Evolutionary conservation across 495 filamentous ascomycete genomes (phyloP).

Genomic region (Barbatosphaeria neglecta): DNA sequence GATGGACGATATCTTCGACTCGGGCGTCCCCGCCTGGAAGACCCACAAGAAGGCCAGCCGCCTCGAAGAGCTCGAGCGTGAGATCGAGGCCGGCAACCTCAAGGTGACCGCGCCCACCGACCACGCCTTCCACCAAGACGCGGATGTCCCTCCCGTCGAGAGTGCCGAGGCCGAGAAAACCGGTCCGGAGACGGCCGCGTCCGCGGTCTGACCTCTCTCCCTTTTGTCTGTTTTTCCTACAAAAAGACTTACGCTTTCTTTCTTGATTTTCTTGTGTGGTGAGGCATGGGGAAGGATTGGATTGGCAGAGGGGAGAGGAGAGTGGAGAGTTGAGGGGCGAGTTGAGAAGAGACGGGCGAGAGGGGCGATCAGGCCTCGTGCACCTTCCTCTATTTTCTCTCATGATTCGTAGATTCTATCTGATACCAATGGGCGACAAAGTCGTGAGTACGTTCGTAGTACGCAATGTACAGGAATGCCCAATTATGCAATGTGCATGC

Average conservation of each 20-base stretch:
- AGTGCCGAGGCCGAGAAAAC: background rate
- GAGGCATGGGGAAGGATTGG: background rate
- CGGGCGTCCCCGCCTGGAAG: slow-evolving; percentile 39
- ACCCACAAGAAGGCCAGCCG: slow-evolving; percentile 25
- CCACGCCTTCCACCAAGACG: background rate
- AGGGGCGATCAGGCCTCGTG: no score
- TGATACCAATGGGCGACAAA: no score
- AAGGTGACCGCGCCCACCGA: slow-evolving; percentile 15
- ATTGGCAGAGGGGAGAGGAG: no score
- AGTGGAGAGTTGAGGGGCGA: no score
- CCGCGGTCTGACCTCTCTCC: background rate
- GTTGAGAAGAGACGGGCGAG: no score
- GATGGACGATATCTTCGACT: slow-evolving; percentile 48
- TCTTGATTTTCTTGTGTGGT: background rate
- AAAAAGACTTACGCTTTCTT: no score
- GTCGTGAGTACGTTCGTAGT: no score
- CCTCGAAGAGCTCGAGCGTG: slow-evolving; percentile 35
- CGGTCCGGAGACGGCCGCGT: background rate
- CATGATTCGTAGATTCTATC: no score
- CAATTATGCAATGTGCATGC: no score
- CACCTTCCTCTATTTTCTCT: no score
- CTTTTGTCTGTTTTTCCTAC: background rate
- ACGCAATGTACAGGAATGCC: no score
- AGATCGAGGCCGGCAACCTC: slow-evolving; percentile 40
- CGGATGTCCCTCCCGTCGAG: background rate